Evolutionary conservation across 306 rosid species (phyloP).

Genomic region (Malus domestica): DNA sequence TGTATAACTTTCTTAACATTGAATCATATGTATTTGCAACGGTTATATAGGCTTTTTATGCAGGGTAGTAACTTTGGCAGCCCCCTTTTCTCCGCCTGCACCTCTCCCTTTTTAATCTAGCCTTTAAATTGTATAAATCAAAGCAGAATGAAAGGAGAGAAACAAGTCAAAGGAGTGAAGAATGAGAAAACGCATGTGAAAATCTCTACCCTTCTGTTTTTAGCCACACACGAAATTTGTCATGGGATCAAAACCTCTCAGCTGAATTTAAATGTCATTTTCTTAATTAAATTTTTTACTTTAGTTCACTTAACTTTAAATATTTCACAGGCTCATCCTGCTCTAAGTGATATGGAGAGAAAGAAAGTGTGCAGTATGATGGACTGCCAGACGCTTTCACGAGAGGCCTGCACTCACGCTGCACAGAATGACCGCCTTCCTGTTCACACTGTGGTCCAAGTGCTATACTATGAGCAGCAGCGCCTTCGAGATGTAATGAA

Average conservation of each 20-base stretch:
- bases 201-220: not conserved
- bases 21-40: not conserved
- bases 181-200: not conserved
- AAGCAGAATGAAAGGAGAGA: not conserved
- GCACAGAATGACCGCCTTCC: conserved; percentile 95
- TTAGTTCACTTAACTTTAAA: too few relatives aligned
- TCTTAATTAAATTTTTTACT: not conserved
- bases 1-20: not conserved
- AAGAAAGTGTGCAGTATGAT: conserved; percentile 89
- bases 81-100: not conserved
- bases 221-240: not conserved
- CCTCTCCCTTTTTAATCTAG: not conserved
- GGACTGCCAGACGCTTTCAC: conserved; percentile 90
- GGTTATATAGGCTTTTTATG: not conserved
- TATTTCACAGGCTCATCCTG: conserved; percentile 73
- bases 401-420: conserved; percentile 93
- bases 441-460: conserved; percentile 93
- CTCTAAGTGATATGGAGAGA: conserved; percentile 79
- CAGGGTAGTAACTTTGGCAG: not conserved
- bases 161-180: not conserved
- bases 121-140: not conserved
- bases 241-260: not conserved
- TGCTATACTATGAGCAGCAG: conserved; percentile 85
- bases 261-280: not conserved
- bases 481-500: conserved; percentile 79